Evolutionary conservation across 305 asterid genomes (phyloP), one percentile per base, ranked within the genome.

Genomic region (Salvia sclarea): DNA sequence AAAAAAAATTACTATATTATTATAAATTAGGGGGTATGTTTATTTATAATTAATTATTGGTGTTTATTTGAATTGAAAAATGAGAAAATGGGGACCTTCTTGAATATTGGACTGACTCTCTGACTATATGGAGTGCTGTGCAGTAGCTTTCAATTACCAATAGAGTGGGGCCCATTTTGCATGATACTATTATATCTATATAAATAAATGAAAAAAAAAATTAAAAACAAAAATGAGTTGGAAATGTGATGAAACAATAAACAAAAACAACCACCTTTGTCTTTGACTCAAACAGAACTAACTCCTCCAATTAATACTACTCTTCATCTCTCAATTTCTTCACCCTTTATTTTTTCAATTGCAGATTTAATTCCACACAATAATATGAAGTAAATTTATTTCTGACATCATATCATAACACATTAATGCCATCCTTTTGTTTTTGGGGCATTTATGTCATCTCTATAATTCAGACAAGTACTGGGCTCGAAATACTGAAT

Each of bases 131-230:
- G 83, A 70, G 63, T 76, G 56, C 0, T 70, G 81, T 76, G 86
- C 76, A 70, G 71, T 76, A 59, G 69, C 63, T 76, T 67, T 73
- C 81, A 73, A 72, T 75, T 78, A 75, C 78, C 79, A 66, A 69
- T 79, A 65, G 21, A 61, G 44, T 70, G 76, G 78, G 74, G 30
- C 31, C 68, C 37, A 41, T 52, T 17, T 28, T 43, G 44, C 37
- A 57, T 57, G 8, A 18, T 58, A 22, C 3, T 35, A 8, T 10
- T 10, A 35, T 25, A 31, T 56, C n/a, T 1, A 11, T 13, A 33
- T 31, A 31, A 57, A 2, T 5, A 55, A 56, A 44, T 44, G 3
- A 48, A 24, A 5, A 24, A 25, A 11, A 1, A 11, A 35, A 10
- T 52, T 0, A 61, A 40, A 33, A 38, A 61, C 5, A 8, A 37